Evolutionary conservation across 2,329 filamentous ascomycete species (phyloP).

Genomic region (Cordyceps fumosorosea): DNA sequence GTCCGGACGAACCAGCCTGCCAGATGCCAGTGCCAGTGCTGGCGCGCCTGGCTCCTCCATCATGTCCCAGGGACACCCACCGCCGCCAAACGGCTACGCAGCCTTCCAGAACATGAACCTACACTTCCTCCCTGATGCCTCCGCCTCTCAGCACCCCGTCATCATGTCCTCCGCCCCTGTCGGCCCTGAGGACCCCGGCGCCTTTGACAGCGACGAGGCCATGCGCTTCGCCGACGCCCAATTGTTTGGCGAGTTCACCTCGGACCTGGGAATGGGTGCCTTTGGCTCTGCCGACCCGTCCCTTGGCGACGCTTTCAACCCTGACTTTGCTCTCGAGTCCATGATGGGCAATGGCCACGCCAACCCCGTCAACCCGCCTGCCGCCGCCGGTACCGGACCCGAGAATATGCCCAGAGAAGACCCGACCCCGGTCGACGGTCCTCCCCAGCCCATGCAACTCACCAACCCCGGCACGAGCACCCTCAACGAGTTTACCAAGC

Average conservation of each 20-base stretch:
- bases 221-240: slow-evolving; percentile 9
- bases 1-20: neutral
- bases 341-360: slow-evolving; percentile 16
- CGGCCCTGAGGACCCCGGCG: neutral
- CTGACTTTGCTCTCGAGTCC: slow-evolving; percentile 12
- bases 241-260: slow-evolving; percentile 5
- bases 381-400: slow-evolving; percentile 24
- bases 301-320: slow-evolving; percentile 4
- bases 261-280: slow-evolving; percentile 3
- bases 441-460: slow-evolving; percentile 21
- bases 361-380: slow-evolving; percentile 24
- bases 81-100: neutral
- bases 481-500: slow-evolving; percentile 53
- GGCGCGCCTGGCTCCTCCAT: neutral
- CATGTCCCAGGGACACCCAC: slow-evolving; percentile 11
- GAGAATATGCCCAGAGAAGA: slow-evolving; percentile 36
- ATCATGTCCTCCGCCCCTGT: neutral
- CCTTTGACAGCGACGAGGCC: neutral
- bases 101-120: slow-evolving; percentile 7
- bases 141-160: neutral
- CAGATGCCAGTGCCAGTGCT: slow-evolving; percentile 10
- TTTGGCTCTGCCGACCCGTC: slow-evolving; percentile 3
- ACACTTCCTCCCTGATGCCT: slow-evolving; percentile 6
- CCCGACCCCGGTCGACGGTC: slow-evolving; percentile 34
- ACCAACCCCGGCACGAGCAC: slow-evolving; percentile 32